Base-by-base conservation (phyloP, 2,329 filamentous ascomycete species). In the Graphilbum ipis-grandicollis region DNA sequence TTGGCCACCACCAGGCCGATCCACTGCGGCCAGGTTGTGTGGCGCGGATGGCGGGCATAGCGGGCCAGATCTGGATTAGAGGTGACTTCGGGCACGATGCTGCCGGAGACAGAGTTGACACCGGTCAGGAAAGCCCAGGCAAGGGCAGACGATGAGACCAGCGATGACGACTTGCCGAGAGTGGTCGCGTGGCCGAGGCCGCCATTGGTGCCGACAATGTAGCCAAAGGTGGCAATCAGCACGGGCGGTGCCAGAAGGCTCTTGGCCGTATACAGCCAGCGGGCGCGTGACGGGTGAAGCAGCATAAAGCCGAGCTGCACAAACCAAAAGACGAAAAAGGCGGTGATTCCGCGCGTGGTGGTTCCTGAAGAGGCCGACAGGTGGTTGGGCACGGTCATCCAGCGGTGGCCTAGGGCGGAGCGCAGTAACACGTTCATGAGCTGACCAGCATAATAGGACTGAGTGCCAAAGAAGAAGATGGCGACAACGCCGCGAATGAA, bases 1-100 rank as follows among this genome's bases (percentile, higher is more conserved):
- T 56, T 52, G 1, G 59, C 62, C 0, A 54, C 49, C n/a, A 62
- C 46, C 37, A 63, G 62, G 9, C 60, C 60, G 9, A 63, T 46
- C 38, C 35, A 40, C 33, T 40, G 39, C n/a, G 39, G 33, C 39
- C 39, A 40, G 7, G 43, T 52, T 2, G 46, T 7, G 53, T 57
- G 13, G 55, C 54, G 15, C 50, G 52, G 31, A 53, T 54, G n/a
- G 4, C 29, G 33, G 17, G 35, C 34, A 19, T 32, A 37, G 9
- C 39, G 31, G 18, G 39, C 39, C 21, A 40, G 26, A 18, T 40
- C 39, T 13, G 39, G 35, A 22, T 40, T 40, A 15, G 39, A 40
- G 26, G 33, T 37, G 31, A 43, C 37, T 10, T 23, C 21, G 21
- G 21, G n/a, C 38, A 23, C 21, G 21, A 23, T 23, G 39, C 9